Base-by-base conservation (phyloP, 2,329 filamentous ascomycete genomes). In the Exophiala oligosperma region DNA sequence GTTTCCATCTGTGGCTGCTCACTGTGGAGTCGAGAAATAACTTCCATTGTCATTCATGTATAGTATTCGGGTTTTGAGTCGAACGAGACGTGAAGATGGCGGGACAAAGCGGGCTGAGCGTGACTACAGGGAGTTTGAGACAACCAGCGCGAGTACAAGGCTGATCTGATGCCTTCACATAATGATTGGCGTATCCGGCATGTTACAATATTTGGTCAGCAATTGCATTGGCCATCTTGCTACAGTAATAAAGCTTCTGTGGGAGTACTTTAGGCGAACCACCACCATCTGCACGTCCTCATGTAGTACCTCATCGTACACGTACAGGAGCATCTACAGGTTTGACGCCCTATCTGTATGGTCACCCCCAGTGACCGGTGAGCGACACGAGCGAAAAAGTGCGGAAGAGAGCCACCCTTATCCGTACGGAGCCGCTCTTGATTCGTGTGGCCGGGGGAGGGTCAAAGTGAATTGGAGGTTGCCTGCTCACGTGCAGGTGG, bases 21-120 rank as follows among this genome's bases (percentile, higher is more conserved):
- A 41, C 48, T 48, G 48, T 52, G 46, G 44, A 35, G 60, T 58
- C 58, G 54, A 57, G 50, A 56, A 58, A 56, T 59, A 52, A 41
- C 46, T 53, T 51, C 52, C 47, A 60, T 54, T 64, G 52, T 61
- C 47, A 37, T 56, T 54, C 44, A 58, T 63, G 61, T 61, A 61
- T 48, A 63, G 58, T 61, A 59, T 63, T 55, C 61, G 52, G 43
- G 59, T 46, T 47, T 17, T 57, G 50, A 37, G 52, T 54, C 17
- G 44, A 55, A 57, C 37, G 41, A 32, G 29, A 29, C 26, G 26
- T 24, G 32, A 49, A 48, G 54, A n/a, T 60, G 49, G 14, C 29
- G 52, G 28, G 46, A 29, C 46, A 26, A 48, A 8, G 14, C 24
- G 28, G 28, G 11, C 28, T 12, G 46, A 29, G 28, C n/a, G 32